Conservation (phyloP, 2,329 filamentous ascomycete species). For the Arachnopeziza araneosa region DNA sequence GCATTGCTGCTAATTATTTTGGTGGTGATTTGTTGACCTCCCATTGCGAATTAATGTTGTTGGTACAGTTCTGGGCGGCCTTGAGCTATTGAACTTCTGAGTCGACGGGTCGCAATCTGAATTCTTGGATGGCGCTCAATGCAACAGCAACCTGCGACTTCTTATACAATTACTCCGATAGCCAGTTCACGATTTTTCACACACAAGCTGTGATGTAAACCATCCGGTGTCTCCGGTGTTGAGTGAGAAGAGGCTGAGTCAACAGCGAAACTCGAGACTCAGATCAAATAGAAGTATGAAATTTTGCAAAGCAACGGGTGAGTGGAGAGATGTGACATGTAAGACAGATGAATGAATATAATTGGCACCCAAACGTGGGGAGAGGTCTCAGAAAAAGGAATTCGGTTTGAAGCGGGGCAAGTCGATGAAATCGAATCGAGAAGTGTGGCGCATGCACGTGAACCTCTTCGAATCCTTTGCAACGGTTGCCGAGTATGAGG, state of each 20-base stretch:
- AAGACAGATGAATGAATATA: not conserved
- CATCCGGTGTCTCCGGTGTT: not conserved
- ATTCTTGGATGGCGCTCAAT: not conserved
- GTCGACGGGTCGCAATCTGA: not conserved
- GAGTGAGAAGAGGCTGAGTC: not conserved
- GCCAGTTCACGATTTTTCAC: not conserved
- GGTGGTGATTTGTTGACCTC: not conserved
- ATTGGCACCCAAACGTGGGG: not conserved
- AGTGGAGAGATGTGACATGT: not conserved
- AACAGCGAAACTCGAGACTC: not conserved
- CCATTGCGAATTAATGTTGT: not conserved
- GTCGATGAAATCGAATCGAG: not conserved
- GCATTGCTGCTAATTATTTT: conserved; percentile 1
- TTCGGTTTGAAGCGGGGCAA: not conserved
- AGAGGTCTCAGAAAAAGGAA: not conserved
- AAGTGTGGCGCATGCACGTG: not conserved
- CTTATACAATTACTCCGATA: not conserved
- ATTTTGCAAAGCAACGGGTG: not conserved
- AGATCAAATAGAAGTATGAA: not conserved
- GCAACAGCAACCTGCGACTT: not conserved
- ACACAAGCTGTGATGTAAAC: not conserved
- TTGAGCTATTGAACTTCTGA: not conserved
- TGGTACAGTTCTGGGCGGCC: not conserved
- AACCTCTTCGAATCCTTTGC: not conserved
- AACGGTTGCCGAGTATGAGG: not conserved